Base-by-base conservation (phyloP, 2,329 filamentous ascomycete species). In the Sphaerulina musiva region DNA sequence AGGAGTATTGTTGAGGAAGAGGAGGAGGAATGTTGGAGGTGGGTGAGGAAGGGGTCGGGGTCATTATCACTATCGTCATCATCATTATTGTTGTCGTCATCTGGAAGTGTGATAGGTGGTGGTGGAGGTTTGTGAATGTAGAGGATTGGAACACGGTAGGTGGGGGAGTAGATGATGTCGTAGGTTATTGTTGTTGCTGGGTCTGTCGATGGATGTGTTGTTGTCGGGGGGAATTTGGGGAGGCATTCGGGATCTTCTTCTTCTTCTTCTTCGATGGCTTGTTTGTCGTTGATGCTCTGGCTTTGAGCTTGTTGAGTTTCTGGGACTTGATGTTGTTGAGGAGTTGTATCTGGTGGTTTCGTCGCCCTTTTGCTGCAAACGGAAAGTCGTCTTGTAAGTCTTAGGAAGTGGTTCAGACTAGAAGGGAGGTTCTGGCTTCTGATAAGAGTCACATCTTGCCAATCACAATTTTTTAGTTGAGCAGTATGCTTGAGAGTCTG, bases 131-230 rank as follows among this genome's bases (percentile, higher is more conserved):
- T 49, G 55, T 74, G 70, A 20, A 76, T 56, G 20, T 77, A 76
- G 11, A 77, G 64, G 2, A 75, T 69, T 0, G 75, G 75, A 2
- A 77, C 74, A 41, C 66, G 66, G 53, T 77, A 78, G 11, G 68
- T 66, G 17, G 70, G 66, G 1, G 75, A 78, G 23, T 72, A 66
- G 14, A 74, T 46, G 44, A 76, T 64, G 56, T 75, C 70, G 66
- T 73, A 76, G 36, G 44, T 34, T 11, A 62, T 43, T 38, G 8
- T 38, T 38, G 34, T n/a, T 38, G 34, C n/a, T 38, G 34, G 2
- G 8, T 9, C 8, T 12, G 11, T 12, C 11, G 8, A 8, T 38
- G 34, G 6, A 5, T 11, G 4, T 38, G 34, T 38, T 11, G 34
- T 38, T 11, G 34, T 38, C 5, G 26, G 26, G 26, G 26, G 26